These are phyloP conservation scores for Cercospora brassicicola DNA, from an alignment of 2,329 filamentous ascomycete genomes.

Conservation along the genomic window DNA sequence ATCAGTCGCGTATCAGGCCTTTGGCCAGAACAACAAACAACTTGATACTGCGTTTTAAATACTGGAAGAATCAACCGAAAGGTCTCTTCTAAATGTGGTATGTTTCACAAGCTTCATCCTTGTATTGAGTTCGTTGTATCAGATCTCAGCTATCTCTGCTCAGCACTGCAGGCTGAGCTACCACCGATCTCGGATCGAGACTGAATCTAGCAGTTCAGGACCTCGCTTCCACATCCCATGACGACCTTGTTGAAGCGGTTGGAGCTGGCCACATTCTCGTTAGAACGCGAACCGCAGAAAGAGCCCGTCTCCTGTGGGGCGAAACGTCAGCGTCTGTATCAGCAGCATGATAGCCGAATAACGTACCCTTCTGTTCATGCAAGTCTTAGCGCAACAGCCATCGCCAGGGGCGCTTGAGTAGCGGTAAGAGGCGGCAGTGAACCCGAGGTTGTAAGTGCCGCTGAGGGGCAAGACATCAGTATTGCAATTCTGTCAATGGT, in stretches of 20 bases:
- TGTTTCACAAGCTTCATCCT: not conserved
- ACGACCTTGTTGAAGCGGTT: slow-evolving; percentile 11
- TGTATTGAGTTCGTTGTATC: not conserved
- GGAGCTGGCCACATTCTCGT: not conserved
- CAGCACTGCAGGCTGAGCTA: not conserved
- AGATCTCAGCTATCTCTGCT: not conserved
- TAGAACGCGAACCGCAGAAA: not conserved
- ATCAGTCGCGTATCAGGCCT: not conserved
- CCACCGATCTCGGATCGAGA: not conserved
- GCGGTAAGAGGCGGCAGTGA: slow-evolving; percentile 8
- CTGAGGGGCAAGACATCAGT: not conserved
- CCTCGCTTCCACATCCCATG: not conserved
- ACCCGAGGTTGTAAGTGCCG: slow-evolving; percentile 5
- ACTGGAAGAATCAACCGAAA: not conserved
- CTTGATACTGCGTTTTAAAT: not conserved
- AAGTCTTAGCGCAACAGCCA: slow-evolving; percentile 7
- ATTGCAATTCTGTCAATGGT: not conserved
- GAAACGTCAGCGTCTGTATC: not conserved
- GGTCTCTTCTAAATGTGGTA: not conserved
- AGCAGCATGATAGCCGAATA: not conserved
- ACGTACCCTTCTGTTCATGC: slow-evolving; percentile 2
- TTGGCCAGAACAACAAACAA: not conserved
- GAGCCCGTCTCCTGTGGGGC: not conserved
- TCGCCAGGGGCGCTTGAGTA: not conserved
- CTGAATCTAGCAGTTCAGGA: not conserved